Percentiles rank a stretch among this genome's conserved stretches.
phyloP scores from a whole-genome alignment of 805 yeast species.

The Torulaspora microellipsoides region DNA sequence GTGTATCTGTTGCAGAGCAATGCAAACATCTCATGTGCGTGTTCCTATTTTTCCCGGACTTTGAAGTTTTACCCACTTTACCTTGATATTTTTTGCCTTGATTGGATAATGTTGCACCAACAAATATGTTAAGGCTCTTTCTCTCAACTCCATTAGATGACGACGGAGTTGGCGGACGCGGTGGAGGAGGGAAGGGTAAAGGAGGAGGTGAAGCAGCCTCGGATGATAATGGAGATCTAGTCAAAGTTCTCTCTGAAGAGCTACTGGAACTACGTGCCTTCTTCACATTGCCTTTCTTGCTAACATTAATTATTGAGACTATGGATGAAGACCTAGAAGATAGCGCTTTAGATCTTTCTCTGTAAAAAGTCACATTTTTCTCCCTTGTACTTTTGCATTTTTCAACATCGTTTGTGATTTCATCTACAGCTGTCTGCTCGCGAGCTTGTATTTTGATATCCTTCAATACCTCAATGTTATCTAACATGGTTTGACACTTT shows the following conservation, averaged over 20 bases:
- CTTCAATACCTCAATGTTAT: conserved; percentile 10
- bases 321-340: conserved; percentile 10
- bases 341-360: conserved; percentile 1
- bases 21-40: conserved; percentile 18
- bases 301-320: conserved; percentile 8
- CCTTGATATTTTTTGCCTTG: conserved; percentile 2
- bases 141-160: too few relatives aligned
- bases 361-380: conserved; percentile 2
- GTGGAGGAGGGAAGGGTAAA: neutral
- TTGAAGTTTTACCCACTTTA: conserved; percentile 15
- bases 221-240: conserved; percentile 8
- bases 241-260: conserved; percentile 6
- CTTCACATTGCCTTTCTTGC: conserved; percentile 1
- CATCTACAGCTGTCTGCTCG: conserved; percentile 6
- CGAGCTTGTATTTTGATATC: conserved; percentile 9
- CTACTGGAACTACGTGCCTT: conserved; percentile 4
- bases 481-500: conserved; percentile 14
- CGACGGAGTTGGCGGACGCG: too few relatives aligned
- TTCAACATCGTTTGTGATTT: neutral
- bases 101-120: neutral
- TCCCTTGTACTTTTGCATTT: neutral
- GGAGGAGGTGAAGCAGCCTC: conserved; percentile 4
- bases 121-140: too few relatives aligned
- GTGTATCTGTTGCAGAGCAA: conserved; percentile 38
- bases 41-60: conserved; percentile 16